phyloP scores from a whole-genome alignment of 2,329 filamentous ascomycete species.

The Sordariomycetes sp. region DNA sequence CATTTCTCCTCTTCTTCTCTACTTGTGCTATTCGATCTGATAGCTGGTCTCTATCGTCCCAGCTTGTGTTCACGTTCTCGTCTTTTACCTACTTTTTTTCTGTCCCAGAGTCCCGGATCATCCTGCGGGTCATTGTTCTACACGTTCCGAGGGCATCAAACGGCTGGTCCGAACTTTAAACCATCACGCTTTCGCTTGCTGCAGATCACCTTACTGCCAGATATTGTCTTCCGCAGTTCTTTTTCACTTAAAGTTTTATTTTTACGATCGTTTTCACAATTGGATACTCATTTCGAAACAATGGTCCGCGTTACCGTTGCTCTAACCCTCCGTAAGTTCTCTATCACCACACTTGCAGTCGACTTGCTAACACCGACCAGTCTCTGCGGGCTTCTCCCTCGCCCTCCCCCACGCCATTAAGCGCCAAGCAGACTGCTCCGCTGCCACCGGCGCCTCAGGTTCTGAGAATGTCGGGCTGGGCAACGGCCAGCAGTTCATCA shows the following conservation, averaged over 20 bases:
- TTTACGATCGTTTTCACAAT: background rate
- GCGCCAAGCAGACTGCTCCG: background rate
- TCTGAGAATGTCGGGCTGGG: conserved; percentile 13
- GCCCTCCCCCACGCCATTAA: background rate
- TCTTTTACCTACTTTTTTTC: background rate
- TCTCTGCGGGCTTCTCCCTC: background rate
- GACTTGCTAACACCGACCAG: background rate
- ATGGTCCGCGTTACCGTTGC: background rate
- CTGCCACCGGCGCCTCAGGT: conserved; percentile 8
- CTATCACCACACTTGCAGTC: background rate
- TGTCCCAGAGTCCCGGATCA: background rate
- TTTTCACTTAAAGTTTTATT: background rate
- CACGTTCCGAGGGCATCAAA: background rate
- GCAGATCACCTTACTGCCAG: no score
- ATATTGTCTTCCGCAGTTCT: background rate
- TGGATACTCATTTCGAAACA: background rate
- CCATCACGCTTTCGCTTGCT: background rate
- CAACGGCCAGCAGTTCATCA: conserved; percentile 14
- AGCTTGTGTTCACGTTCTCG: background rate
- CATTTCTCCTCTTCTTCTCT: background rate
- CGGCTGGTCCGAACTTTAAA: background rate
- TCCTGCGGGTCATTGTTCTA: background rate
- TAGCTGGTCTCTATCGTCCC: background rate
- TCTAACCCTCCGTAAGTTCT: background rate
- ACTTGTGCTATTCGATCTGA: background rate